Evolutionary conservation across 176 grass and related monocot species (phyloP).

Genomic region (Aechmea fasciata): DNA sequence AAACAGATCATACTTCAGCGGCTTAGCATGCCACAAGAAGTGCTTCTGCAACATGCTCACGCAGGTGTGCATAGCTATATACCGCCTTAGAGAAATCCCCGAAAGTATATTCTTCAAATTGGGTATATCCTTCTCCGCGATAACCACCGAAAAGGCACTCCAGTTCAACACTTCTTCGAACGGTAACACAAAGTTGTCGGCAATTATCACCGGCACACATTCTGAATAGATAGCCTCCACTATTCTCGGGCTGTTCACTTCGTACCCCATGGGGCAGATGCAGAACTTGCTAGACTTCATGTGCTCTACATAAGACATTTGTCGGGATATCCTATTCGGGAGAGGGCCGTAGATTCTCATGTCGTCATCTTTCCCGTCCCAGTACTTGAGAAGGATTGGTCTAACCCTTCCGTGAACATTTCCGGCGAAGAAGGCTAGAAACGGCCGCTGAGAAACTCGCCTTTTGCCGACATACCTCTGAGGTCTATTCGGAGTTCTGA

Average conservation of each 20-base stretch:
- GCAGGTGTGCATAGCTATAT: slow-evolving; percentile 59
- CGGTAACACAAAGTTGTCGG: slow-evolving; percentile 81
- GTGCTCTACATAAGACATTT: slow-evolving; percentile 71
- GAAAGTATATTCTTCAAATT: slow-evolving; percentile 66
- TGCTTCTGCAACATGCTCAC: slow-evolving; percentile 70
- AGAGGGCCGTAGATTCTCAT: slow-evolving; percentile 64
- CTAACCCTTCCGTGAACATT: slow-evolving; percentile 70
- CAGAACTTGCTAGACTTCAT: slow-evolving; percentile 87
- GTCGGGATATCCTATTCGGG: slow-evolving; percentile 41
- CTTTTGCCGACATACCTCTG: slow-evolving; percentile 51
- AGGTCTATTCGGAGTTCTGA: slow-evolving; percentile 39
- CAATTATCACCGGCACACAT: slow-evolving; percentile 82
- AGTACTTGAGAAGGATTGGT: slow-evolving; percentile 49
- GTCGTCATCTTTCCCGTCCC: slow-evolving; percentile 43
- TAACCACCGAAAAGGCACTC: slow-evolving; percentile 59
- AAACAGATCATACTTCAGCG: slow-evolving; percentile 72
- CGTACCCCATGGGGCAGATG: slow-evolving; percentile 82
- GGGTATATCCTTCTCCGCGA: slow-evolving; percentile 74
- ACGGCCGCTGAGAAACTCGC: slow-evolving; percentile 39
- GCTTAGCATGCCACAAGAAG: slow-evolving; percentile 73
- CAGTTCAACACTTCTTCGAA: slow-evolving; percentile 66
- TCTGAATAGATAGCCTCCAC: slow-evolving; percentile 82
- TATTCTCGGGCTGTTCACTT: slow-evolving; percentile 86
- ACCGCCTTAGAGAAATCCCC: slow-evolving; percentile 50
- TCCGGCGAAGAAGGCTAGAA: slow-evolving; percentile 79